Percentiles rank a stretch among this genome's conserved stretches.
Evolutionary conservation across 2,329 filamentous ascomycete species (phyloP).

Genomic region (Penicillium sp.): DNA sequence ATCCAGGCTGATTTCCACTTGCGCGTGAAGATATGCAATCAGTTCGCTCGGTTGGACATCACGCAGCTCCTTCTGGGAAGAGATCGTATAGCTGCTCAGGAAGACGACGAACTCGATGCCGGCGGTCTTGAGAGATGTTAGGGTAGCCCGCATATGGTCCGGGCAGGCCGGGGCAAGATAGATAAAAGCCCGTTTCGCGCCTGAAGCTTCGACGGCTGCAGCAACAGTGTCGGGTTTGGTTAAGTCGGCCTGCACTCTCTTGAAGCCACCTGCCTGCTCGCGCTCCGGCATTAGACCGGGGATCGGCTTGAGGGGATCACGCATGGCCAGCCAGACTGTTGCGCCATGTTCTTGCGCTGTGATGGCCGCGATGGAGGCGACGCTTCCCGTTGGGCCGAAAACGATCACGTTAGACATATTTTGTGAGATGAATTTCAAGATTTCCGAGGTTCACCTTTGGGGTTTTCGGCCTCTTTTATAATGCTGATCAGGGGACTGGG

Average conservation of each 20-base stretch:
- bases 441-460: too few relatives aligned
- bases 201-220: slow-evolving; percentile 33
- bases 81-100: slow-evolving; percentile 40
- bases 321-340: slow-evolving; percentile 47
- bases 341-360: slow-evolving; percentile 39
- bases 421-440: neutral
- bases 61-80: slow-evolving; percentile 21
- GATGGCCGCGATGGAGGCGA: slow-evolving; percentile 40
- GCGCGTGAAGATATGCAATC: slow-evolving; percentile 42
- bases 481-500: too few relatives aligned
- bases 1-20: slow-evolving; percentile 42
- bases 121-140: slow-evolving; percentile 42
- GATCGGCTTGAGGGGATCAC: slow-evolving; percentile 43
- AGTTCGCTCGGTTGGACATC: slow-evolving; percentile 24
- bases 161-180: slow-evolving; percentile 34
- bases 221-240: slow-evolving; percentile 37
- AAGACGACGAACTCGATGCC: slow-evolving; percentile 47
- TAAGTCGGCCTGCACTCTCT: slow-evolving; percentile 45
- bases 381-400: slow-evolving; percentile 49
- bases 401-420: slow-evolving; percentile 44
- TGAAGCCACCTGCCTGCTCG: slow-evolving; percentile 28
- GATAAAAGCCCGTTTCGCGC: slow-evolving; percentile 49
- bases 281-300: slow-evolving; percentile 26
- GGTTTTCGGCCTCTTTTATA: too few relatives aligned
- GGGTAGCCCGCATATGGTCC: slow-evolving; percentile 38